Percentiles rank a stretch among this genome's conserved stretches.
These are phyloP conservation scores for Rhododendron vialii DNA, from an alignment of 148 eudicot species.

Conservation along the genomic window DNA sequence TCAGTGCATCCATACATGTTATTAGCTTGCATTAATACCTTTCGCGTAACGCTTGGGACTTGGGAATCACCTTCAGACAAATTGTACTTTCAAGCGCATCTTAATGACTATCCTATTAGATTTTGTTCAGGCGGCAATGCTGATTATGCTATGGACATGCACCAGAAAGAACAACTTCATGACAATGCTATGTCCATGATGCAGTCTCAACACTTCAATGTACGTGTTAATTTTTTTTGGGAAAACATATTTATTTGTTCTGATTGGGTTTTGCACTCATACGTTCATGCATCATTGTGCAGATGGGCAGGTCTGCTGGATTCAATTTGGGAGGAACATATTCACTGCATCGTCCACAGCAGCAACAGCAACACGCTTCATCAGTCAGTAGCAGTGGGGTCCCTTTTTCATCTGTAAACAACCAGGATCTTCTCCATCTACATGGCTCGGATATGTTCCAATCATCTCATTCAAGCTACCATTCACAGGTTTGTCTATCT, in stretches of 20 bases:
- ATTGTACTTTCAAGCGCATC: not conserved
- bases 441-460: slow-evolving; percentile 59
- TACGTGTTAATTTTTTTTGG: slow-evolving; percentile 27
- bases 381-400: slow-evolving; percentile 55
- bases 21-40: not conserved
- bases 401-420: slow-evolving; percentile 44
- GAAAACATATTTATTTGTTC: not conserved
- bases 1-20: not conserved
- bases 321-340: slow-evolving; percentile 80
- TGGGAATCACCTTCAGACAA: not conserved
- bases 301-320: slow-evolving; percentile 94
- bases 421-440: slow-evolving; percentile 46
- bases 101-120: slow-evolving; percentile 15
- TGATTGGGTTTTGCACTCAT: not conserved
- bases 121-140: slow-evolving; percentile 66
- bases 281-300: slow-evolving; percentile 7
- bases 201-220: slow-evolving; percentile 85
- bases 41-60: not conserved
- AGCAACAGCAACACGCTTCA: slow-evolving; percentile 57
- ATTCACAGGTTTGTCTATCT: slow-evolving; percentile 42
- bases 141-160: slow-evolving; percentile 78
- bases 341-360: slow-evolving; percentile 78
- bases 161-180: slow-evolving; percentile 85
- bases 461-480: slow-evolving; percentile 43
- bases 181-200: slow-evolving; percentile 66